phyloP scores from a whole-genome alignment of 2,329 filamentous ascomycete genomes.

The Colletotrichum salicis region DNA sequence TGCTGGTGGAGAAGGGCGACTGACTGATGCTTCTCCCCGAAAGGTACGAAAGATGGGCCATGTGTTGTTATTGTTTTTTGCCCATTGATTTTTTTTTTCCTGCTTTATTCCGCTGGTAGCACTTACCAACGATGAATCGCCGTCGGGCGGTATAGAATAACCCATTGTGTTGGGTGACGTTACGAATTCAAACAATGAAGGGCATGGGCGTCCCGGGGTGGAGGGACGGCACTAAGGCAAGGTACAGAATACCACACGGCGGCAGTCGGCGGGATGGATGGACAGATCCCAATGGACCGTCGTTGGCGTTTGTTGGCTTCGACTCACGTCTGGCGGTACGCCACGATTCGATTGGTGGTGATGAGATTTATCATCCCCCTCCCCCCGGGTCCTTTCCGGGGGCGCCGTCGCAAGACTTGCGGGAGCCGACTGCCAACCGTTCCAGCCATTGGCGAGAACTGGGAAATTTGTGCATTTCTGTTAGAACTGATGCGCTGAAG shows the following conservation, averaged over 20 bases:
- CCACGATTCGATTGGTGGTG: background rate
- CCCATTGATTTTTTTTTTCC: background rate
- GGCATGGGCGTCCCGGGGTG: background rate
- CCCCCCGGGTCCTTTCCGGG: background rate
- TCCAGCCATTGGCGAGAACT: background rate
- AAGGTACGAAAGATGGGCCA: background rate
- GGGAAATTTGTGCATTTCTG: background rate
- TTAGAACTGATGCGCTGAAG: background rate
- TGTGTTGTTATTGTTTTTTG: background rate
- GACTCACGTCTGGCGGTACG: background rate
- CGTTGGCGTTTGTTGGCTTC: background rate
- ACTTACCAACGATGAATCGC: background rate
- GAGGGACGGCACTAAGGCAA: slow-evolving; percentile 2
- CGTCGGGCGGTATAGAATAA: background rate
- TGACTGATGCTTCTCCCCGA: background rate
- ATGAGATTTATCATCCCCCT: background rate
- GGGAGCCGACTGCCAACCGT: background rate
- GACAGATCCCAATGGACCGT: background rate
- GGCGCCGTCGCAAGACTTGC: background rate
- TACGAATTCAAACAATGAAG: background rate
- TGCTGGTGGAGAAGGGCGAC: background rate
- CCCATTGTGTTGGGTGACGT: background rate
- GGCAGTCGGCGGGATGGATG: slow-evolving; percentile 1
- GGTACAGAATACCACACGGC: slow-evolving; percentile 2
- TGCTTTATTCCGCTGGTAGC: background rate